Base-by-base conservation (phyloP, 164 flowering plant species). In the Tetracentron sinense region DNA sequence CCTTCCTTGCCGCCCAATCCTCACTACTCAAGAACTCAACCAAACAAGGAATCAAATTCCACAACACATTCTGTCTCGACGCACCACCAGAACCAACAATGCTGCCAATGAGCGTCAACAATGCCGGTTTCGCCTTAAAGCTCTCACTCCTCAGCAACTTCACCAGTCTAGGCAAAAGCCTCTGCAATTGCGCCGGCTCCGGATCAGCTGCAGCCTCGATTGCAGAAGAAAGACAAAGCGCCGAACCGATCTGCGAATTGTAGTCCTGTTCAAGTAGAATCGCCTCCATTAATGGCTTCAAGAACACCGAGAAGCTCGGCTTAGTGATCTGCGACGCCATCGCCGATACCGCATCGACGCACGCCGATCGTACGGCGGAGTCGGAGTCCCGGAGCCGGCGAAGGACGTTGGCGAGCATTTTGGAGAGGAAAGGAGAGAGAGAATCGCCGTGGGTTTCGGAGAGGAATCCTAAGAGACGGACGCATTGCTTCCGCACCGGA, bases 1-100 rank as follows among this genome's bases (percentile, higher is more conserved):
- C 88, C 70, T 89, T 94, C 79, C 99, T 77, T 22, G 90, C 83
- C 12, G 85, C 83, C 99, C 99, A 94, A 62, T 91, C 97, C 56
- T 82, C 85, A 52, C 86, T 81, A 38, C 83, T 73, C 74, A 94
- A 65, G 60, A 85, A 85, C 54, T 78, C 89, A 33, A 78, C 62
- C 76, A 86, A 35, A 56, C 82, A 75, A 56, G 77, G 77, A 47
- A 89, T 74, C 74, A 89, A 62, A 78, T 74, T 72, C 74, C 38
- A 78, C 76, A 82, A 35, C 30, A 69, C 72, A 30, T 62, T 70
- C 6, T 58, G 48, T 25, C 68, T 77, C 49, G 69, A 48, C 3
- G 61, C 86, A 1, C 80, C 94, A 16, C 83, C 85, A 7, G 64
- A 72, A 33, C 78, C 76, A 82, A 42, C 77, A 47, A 85, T 83